Conservation (phyloP, 441 rosid genomes). For the Gossypium trilobum region DNA sequence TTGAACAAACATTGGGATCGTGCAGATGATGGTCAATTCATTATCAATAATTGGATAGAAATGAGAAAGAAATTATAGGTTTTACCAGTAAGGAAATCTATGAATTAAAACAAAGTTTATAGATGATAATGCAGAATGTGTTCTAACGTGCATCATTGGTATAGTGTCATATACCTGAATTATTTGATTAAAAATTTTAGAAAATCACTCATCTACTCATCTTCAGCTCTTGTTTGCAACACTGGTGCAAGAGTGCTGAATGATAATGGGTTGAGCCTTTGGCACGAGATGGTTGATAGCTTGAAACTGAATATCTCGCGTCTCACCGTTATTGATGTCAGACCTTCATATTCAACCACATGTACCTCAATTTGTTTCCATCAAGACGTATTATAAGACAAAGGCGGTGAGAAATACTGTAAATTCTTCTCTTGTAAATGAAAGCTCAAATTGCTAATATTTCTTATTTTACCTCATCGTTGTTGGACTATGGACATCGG, state of each 20-base stretch:
- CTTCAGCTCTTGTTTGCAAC: background rate
- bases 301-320: constrained; percentile 16
- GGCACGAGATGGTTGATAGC: background rate
- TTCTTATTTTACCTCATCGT: constrained; percentile 13
- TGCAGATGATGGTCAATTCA: background rate
- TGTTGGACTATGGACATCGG: constrained; percentile 19
- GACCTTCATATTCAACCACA: constrained; percentile 14
- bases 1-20: background rate
- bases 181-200: background rate
- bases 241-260: too few relatives aligned
- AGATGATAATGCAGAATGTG: background rate
- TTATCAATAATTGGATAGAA: background rate
- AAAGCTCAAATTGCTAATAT: background rate
- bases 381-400: too few relatives aligned
- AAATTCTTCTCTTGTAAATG: background rate
- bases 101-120: background rate
- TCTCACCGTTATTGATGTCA: constrained; percentile 14
- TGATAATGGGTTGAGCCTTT: too few relatives aligned
- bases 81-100: background rate
- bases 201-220: background rate
- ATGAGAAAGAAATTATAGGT: background rate
- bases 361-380: too few relatives aligned
- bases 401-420: background rate
- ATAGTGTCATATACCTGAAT: background rate
- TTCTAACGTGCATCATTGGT: background rate